Evolutionary conservation across 2,329 filamentous ascomycete species (phyloP).

Genomic region (Orbilia javanica): DNA sequence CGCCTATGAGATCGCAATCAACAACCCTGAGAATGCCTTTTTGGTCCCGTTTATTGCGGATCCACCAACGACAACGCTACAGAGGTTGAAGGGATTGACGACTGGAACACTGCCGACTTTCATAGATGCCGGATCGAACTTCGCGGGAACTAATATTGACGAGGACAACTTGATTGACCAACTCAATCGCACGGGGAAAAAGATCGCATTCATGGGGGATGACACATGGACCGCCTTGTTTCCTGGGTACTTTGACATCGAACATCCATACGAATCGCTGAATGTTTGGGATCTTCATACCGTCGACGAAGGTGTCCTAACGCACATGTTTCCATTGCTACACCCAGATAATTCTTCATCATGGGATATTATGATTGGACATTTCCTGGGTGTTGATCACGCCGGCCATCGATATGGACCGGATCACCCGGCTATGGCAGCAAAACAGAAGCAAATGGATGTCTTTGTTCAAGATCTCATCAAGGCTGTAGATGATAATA

Average conservation of each 20-base stretch:
- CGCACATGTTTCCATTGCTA: constrained; percentile 88
- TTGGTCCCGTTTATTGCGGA: constrained; percentile 96
- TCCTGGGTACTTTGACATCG: constrained; percentile 92
- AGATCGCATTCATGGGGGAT: constrained; percentile 92
- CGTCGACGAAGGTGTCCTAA: constrained; percentile 92
- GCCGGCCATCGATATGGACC: constrained; percentile 96
- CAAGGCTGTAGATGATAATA: constrained; percentile 81
- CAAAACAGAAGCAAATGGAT: constrained; percentile 94
- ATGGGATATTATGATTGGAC: constrained; percentile 96
- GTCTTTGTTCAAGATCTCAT: constrained; percentile 79
- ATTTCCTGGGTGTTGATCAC: constrained; percentile 95
- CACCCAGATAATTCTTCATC: constrained; percentile 73
- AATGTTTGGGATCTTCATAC: constrained; percentile 99
- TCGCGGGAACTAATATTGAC: constrained; percentile 93
- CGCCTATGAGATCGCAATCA: constrained; percentile 82
- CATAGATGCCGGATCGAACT: constrained; percentile 92
- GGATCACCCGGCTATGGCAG: constrained; percentile 88
- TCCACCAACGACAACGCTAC: constrained; percentile 91
- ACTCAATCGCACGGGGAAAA: constrained; percentile 75
- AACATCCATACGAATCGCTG: constrained; percentile 92
- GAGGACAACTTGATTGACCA: constrained; percentile 84
- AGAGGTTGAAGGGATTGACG: constrained; percentile 91
- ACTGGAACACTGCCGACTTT: constrained; percentile 96
- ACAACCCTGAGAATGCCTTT: constrained; percentile 84
- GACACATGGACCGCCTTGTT: constrained; percentile 97